A percentile compares a stretch with the other conserved stretches of the same genome.
These are phyloP conservation scores for Tylopilus plumbeoviolaceoides DNA, from an alignment of 768 basidiomycete genomes.

Conservation along the genomic window DNA sequence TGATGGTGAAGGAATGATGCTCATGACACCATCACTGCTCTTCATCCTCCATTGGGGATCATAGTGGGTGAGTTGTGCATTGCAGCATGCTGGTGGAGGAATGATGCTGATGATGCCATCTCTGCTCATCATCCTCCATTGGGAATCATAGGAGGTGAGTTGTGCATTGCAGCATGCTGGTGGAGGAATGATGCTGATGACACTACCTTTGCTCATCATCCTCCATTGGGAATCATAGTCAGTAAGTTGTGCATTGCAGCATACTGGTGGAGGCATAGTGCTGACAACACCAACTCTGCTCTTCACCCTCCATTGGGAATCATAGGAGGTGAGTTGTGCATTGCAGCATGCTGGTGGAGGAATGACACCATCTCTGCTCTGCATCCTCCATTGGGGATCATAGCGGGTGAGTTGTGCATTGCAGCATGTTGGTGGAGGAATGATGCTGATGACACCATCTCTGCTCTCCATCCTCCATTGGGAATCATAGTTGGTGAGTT, in stretches of 20 bases:
- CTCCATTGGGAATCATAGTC: neutral
- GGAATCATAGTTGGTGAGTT: neutral
- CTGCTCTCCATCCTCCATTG: neutral
- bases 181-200: neutral
- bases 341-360: no score
- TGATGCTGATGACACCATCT: no score
- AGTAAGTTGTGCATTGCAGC: neutral
- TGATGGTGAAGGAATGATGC: no score
- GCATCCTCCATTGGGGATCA: no score
- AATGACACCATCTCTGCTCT: no score
- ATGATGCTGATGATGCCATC: neutral
- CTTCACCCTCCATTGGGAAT: neutral
- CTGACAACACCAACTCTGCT: neutral
- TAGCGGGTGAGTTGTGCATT: no score
- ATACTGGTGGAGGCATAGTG: neutral
- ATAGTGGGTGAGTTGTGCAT: no score
- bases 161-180: neutral
- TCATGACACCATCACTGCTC: no score
- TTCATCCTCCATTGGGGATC: no score
- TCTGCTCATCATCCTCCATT: neutral
- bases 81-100: no score
- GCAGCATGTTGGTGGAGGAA: no score
- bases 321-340: neutral
- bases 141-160: neutral
- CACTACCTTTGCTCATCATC: neutral